Evolutionary conservation across 2,329 filamentous ascomycete species (phyloP).

Genomic region (Pestalotiopsis sp.): DNA sequence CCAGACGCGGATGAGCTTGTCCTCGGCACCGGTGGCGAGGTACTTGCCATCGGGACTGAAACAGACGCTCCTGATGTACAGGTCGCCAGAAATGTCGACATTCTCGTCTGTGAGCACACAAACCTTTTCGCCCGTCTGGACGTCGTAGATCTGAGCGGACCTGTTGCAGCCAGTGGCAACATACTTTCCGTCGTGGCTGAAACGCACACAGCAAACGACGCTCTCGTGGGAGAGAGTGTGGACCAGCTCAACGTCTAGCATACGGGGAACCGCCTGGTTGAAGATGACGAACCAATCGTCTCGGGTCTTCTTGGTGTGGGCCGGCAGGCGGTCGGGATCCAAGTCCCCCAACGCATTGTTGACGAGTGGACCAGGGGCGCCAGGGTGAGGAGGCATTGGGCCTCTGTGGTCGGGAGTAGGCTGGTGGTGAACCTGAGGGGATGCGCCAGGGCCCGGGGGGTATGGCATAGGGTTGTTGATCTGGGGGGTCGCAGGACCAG

Average conservation of each 20-base stretch:
- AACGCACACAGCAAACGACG: constrained; percentile 96
- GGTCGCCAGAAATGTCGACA: constrained; percentile 84
- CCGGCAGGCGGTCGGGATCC: constrained; percentile 81
- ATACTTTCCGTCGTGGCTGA: constrained; percentile 93
- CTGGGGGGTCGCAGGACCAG: constrained; percentile 84
- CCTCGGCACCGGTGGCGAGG: constrained; percentile 93
- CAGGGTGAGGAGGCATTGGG: constrained; percentile 52
- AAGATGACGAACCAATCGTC: constrained; percentile 97
- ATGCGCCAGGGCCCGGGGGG: constrained; percentile 72
- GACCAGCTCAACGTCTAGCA: constrained; percentile 90
- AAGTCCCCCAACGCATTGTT: constrained; percentile 78
- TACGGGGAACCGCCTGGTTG: constrained; percentile 86
- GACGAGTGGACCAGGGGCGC: constrained; percentile 43
- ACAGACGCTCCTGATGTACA: constrained; percentile 97
- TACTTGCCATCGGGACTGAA: constrained; percentile 97
- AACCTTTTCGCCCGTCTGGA: constrained; percentile 82
- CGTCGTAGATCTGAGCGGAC: constrained; percentile 99
- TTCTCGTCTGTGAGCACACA: constrained; percentile 88
- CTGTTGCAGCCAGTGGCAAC: constrained; percentile 97
- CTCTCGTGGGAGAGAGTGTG: constrained; percentile 94
- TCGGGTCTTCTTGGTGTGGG: constrained; percentile 85
- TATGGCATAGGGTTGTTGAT: constrained; percentile 88
- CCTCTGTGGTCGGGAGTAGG: constrained; percentile 71
- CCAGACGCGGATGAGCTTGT: constrained; percentile 97
- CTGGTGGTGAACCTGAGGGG: constrained; percentile 80